Base-by-base conservation (phyloP, 2,329 filamentous ascomycete genomes). In the Aspergillus sp. region DNA sequence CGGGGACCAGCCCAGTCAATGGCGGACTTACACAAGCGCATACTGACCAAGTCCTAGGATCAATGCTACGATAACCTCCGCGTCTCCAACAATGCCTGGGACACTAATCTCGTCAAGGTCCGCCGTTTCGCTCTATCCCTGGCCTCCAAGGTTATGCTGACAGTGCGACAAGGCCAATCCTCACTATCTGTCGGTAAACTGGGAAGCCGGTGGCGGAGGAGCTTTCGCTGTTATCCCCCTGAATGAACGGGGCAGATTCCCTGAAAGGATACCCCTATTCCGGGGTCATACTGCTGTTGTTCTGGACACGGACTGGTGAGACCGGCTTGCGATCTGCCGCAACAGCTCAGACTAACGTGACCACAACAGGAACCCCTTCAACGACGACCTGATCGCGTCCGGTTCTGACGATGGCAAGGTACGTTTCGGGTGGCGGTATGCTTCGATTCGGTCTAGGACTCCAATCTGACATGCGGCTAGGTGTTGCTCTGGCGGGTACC, bases 71-170 rank as follows among this genome's bases (percentile, higher is more conserved):
- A 98, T 65, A 96, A 96, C 64, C 71, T 98, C 49, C 85, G 86
- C 60, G 86, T 98, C 64, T 95, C 86, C 56, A 85, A 82, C 65
- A 98, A 98, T 78, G 91, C 91, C 35, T 98, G 91, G 91, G 91
- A 98, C 64, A 95, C 88, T 54, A 98, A 98, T 68, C 70, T 98
- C 56, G 75, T 96, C 67, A 96, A 96, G 81, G 86, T 93, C 63
- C 60, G 72, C 57, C 34, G 32, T 40, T 36, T 37, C 44, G n/a
- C 43, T 42, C 49, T 46, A 50, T 48, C 52, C 51, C 48, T 48
- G 42, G 35, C 34, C 37, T 13, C 36, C 28, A 35, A n/a, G n/a
- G n/a, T n/a, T n/a, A n/a, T n/a, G n/a, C n/a, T n/a, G n/a, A n/a
- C n/a, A n/a, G n/a, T n/a, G n/a, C n/a, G n/a, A n/a, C 16, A 57